Evolutionary conservation across 768 basidiomycete species (phyloP).

Genomic region (Chalciporus chontae): DNA sequence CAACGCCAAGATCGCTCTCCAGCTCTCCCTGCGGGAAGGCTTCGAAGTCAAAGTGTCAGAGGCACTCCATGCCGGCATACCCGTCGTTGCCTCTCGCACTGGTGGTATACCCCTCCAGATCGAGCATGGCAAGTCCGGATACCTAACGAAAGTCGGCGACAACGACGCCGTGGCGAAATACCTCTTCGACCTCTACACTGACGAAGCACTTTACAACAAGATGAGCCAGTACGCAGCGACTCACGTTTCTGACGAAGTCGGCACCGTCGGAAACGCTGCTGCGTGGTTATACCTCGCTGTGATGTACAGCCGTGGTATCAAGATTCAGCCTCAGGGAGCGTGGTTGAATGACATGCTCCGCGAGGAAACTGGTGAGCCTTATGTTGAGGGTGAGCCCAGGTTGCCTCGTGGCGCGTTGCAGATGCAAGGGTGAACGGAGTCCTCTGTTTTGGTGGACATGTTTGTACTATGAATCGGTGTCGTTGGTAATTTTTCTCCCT

Average conservation of each 20-base stretch:
- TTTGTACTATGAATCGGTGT: conserved; percentile 12
- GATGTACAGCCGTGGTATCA: conserved; percentile 73
- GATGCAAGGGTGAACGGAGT: conserved; percentile 35
- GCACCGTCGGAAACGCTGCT: conserved; percentile 77
- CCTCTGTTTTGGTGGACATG: neutral
- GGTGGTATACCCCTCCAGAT: conserved; percentile 95
- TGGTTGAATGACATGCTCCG: conserved; percentile 84
- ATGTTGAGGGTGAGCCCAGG: conserved; percentile 63
- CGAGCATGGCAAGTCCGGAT: conserved; percentile 84
- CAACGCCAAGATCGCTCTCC: conserved; percentile 85
- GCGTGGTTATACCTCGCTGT: conserved; percentile 70
- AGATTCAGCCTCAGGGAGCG: conserved; percentile 75
- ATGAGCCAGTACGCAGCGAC: conserved; percentile 68
- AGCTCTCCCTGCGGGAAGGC: conserved; percentile 90
- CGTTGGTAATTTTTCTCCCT: neutral
- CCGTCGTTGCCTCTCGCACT: conserved; percentile 78
- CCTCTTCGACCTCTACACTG: conserved; percentile 74
- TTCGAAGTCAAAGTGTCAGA: conserved; percentile 98
- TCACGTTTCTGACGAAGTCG: conserved; percentile 81
- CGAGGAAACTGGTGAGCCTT: conserved; percentile 70
- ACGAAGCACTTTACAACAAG: conserved; percentile 59
- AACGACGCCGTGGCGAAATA: conserved; percentile 71
- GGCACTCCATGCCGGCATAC: conserved; percentile 87
- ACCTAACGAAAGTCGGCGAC: conserved; percentile 74
- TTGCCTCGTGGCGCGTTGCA: conserved; percentile 61